Percentiles rank a stretch among this genome's conserved stretches.
phyloP scores from a whole-genome alignment of 768 basidiomycete genomes.

The Leccinum longicurvipes region DNA sequence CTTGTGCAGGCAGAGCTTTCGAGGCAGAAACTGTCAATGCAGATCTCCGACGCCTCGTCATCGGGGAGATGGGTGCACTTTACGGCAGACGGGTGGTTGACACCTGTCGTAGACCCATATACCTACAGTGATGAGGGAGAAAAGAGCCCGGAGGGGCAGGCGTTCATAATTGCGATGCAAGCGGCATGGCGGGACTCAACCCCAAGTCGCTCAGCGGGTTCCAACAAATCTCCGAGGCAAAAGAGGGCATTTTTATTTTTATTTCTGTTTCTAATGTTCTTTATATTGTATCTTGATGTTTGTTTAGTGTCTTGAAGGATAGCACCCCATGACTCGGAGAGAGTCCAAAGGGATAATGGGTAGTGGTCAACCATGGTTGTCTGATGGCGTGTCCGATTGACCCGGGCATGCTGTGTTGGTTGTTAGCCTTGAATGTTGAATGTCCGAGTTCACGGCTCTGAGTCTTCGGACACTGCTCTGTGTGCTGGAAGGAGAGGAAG shows the following conservation, averaged over 20 bases:
- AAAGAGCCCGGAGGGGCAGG: conserved; percentile 71
- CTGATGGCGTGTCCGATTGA: too few species aligned
- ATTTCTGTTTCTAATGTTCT: background rate
- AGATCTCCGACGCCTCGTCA: conserved; percentile 6
- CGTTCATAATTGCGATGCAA: conserved; percentile 73
- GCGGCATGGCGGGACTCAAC: conserved; percentile 66
- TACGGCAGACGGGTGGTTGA: conserved; percentile 60
- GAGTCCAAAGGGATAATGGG: too few species aligned
- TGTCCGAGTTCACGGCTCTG: too few species aligned
- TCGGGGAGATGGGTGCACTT: conserved; percentile 43
- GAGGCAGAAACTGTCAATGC: conserved; percentile 38
- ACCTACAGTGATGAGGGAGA: conserved; percentile 44
- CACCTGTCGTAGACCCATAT: conserved; percentile 74
- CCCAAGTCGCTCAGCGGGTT: background rate
- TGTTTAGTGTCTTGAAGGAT: too few species aligned
- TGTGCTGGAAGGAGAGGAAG: too few species aligned
- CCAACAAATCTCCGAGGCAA: background rate
- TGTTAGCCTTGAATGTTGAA: too few species aligned
- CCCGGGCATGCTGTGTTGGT: too few species aligned
- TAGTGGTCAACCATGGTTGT: too few species aligned
- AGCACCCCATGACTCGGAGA: too few species aligned
- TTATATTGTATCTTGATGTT: background rate
- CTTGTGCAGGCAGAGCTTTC: conserved; percentile 57
- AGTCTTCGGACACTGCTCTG: too few species aligned
- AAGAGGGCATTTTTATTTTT: background rate